Evolutionary conservation across 2,329 filamentous ascomycete species (phyloP), one percentile per base, ranked within the genome.

Genomic region (Leptographium wingfieldii): DNA sequence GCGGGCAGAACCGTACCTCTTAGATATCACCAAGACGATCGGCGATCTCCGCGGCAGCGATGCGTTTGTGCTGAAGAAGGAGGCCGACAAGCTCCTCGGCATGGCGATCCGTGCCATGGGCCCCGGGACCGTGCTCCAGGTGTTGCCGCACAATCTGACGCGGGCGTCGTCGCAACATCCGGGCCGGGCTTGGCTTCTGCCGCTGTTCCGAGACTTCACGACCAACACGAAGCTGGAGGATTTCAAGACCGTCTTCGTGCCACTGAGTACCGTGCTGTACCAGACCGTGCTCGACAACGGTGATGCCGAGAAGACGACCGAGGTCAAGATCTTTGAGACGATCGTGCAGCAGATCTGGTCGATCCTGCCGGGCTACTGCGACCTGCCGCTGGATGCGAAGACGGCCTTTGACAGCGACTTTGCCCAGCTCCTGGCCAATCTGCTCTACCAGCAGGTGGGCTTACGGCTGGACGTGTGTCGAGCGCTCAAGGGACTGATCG

Each of bases 251-350:
- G 90, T 95, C 68, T 85, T 99, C 72, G 84, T 96, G 6, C 91
- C 94, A 19, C 77, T 99, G 29, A 97, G 92, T 70, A 88, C 96
- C 70, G 75, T 82, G 56, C 88, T 99, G 78, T 96, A 92, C 71
- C 90, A 97, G 70, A 85, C 83, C 65, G 88, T 97, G 5, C 76
- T 96, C 55, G 87, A 95, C 63, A 88, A 95, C 67, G 89, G 88
- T 16, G 77, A 82, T 27, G 84, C 83, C 16, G 88, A 92, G 69
- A 96, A 96, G 78, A 94, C 90, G 0, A 92, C 96, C 81, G 91
- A 97, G 71, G 82, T 94, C 69, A 99, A 99, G 78, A 95, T 99
- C 61, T 99, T 94, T 70, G 92, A 99, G 74, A 97, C 94, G 0
- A 78, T 99, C 5, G 90, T 99, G 10, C 88, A 95, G 66, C 94